Evolutionary conservation across 441 rosid species (phyloP), one percentile per base, ranked within the genome.

Genomic region (Erysimum cheiri): DNA sequence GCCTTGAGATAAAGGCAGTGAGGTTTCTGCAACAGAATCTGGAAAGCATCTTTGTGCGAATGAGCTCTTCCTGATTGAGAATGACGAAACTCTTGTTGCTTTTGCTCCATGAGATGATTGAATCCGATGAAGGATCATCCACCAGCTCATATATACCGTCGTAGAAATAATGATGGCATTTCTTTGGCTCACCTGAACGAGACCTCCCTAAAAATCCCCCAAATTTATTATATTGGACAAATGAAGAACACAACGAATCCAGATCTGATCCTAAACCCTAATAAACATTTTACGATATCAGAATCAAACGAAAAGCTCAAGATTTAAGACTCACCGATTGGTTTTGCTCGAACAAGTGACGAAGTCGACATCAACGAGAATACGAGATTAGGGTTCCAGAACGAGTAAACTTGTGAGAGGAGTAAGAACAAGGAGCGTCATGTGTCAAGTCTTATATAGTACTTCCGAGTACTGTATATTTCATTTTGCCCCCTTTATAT

Each of bases 31-130:
- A 22, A 22, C 24, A 22, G 24, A 22, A 22, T 22, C 24, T 22
- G 24, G 24, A 22, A 22, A 22, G 24, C 24, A 92, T 71, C 44
- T 71, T 87, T 70, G 85, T 81, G 0, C 91, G 68, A 12, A 28
- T 13, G 56, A 89, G 84, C 62, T 89, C 89, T 0, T 81, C 86
- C 3, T 90, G 90, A 76, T 86, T 80, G 86, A 80, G 79, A 53
- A 89, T 92, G 35, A 84, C 58, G 78, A 91, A 91, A 73, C 94
- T 88, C 43, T 79, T 79, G 72, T 77, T 74, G 70, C 74, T 70
- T 24, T 65, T 69, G 75, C 88, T 76, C 96, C 97, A 91, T 1
- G 94, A 85, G 39, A 91, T 96, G 11, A 89, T 17, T n/a, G 89
- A 44, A 73, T 89, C 80, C 0, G 91, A 28, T 6, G 88, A 85